Conservation (phyloP, 257 asterid species). For the Primulina tabacum region DNA sequence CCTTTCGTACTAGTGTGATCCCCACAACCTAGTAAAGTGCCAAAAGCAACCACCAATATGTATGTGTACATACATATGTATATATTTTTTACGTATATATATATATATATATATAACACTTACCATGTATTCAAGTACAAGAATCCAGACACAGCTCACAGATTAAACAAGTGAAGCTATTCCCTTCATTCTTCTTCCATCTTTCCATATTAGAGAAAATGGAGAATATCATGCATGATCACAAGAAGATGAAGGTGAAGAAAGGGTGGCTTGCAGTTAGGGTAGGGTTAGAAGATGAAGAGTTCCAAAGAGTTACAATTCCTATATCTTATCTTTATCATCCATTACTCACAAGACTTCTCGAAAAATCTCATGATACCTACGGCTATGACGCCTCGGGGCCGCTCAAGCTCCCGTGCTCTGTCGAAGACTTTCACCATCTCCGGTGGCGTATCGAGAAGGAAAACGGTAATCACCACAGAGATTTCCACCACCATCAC, state of each 20-base stretch:
- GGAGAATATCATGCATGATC: constrained; percentile 5
- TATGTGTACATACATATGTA: too few species aligned
- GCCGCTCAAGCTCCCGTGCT: constrained; percentile 40
- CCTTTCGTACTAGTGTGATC: not conserved
- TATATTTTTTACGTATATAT: too few species aligned
- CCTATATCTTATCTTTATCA: constrained; percentile 43
- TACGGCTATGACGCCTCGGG: constrained; percentile 44
- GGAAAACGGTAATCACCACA: constrained; percentile 22
- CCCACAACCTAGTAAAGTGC: not conserved
- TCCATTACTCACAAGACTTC: constrained; percentile 35
- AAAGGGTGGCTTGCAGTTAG: constrained; percentile 32
- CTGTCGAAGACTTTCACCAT: constrained; percentile 42
- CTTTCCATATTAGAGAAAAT: constrained; percentile 1
- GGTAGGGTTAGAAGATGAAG: constrained; percentile 32
- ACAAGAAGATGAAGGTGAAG: constrained; percentile 34
- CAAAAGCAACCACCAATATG: not conserved
- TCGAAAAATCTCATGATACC: constrained; percentile 40
- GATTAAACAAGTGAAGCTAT: not conserved
- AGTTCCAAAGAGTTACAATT: constrained; percentile 29
- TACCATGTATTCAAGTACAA: not conserved
- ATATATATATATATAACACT: too few species aligned
- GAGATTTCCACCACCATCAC: constrained; percentile 15
- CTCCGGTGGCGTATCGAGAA: constrained; percentile 47
- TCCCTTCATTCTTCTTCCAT: not conserved
- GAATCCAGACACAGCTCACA: not conserved